A percentile compares a stretch with the other conserved stretches of the same genome.
phyloP scores from a whole-genome alignment of 1,284 basidiomycete species.

The Vanrija sp. region DNA sequence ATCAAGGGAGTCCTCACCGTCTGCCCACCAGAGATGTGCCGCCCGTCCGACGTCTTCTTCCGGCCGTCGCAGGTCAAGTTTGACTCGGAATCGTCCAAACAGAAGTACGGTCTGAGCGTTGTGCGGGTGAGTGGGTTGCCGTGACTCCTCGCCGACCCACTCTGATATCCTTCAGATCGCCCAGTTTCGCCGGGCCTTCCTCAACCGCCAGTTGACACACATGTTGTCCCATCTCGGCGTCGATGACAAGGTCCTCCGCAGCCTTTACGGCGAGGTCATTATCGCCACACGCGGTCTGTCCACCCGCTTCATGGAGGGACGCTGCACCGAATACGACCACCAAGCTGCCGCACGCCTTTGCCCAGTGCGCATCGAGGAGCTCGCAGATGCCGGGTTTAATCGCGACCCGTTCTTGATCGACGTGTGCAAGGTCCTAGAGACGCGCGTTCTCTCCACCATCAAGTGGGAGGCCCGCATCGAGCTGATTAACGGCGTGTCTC shows the following conservation, averaged over 20 bases:
- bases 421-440: slow-evolving; percentile 17
- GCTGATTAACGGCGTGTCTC: slow-evolving; percentile 21
- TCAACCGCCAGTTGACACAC: slow-evolving; percentile 29
- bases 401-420: slow-evolving; percentile 24
- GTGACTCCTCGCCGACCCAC: background rate
- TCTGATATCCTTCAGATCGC: slow-evolving; percentile 16
- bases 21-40: slow-evolving; percentile 17
- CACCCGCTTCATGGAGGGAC: slow-evolving; percentile 6
- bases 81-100: slow-evolving; percentile 11
- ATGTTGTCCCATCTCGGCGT: slow-evolving; percentile 27
- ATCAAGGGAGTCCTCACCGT: slow-evolving; percentile 28
- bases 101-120: slow-evolving; percentile 16
- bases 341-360: background rate
- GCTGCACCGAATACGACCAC: slow-evolving; percentile 4
- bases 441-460: slow-evolving; percentile 19
- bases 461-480: slow-evolving; percentile 27
- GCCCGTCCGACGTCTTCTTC: slow-evolving; percentile 13
- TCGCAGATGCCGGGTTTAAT: slow-evolving; percentile 22
- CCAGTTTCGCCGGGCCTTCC: slow-evolving; percentile 19
- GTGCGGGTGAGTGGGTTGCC: slow-evolving; percentile 10
- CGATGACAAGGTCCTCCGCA: slow-evolving; percentile 9
- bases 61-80: slow-evolving; percentile 28
- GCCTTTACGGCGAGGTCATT: slow-evolving; percentile 16
- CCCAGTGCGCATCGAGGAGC: slow-evolving; percentile 21
- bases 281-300: slow-evolving; percentile 9